These are phyloP conservation scores for Fusarium robinianum DNA, from an alignment of 2,329 filamentous ascomycete genomes.

Conservation along the genomic window DNA sequence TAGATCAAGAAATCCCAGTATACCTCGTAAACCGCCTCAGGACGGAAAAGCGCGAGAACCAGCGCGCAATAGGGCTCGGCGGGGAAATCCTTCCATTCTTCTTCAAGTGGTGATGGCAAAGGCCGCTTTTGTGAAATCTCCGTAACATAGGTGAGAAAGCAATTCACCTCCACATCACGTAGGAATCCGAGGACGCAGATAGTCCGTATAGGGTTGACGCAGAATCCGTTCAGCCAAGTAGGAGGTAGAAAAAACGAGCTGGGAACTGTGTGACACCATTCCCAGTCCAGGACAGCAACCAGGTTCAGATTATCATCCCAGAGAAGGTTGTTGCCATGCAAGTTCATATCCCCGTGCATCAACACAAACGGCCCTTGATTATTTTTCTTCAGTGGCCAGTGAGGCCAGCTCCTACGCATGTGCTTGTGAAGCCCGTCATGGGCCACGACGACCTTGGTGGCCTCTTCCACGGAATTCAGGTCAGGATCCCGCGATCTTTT, in stretches of 20 bases:
- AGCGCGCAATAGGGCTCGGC: not conserved
- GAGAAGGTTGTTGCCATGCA: not conserved
- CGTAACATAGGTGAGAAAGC: not conserved
- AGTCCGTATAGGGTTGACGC: not conserved
- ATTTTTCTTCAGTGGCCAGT: no score
- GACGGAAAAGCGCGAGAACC: constrained; percentile 1
- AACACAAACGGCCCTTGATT: no score
- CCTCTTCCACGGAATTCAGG: not conserved
- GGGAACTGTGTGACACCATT: constrained; percentile 1
- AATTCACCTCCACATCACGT: not conserved
- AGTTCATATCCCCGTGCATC: no score
- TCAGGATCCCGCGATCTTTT: not conserved
- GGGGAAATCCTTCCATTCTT: not conserved
- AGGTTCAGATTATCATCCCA: constrained; percentile 1
- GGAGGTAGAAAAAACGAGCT: not conserved
- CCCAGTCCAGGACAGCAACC: not conserved
- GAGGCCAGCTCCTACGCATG: no score
- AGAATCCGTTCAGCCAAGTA: constrained; percentile 4
- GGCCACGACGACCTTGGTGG: not conserved
- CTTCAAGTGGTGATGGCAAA: not conserved
- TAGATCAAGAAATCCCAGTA: not conserved
- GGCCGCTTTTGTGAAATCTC: not conserved
- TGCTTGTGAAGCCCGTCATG: not conserved
- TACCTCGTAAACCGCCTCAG: not conserved
- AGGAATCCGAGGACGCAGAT: not conserved